Evolutionary conservation across 1,284 basidiomycete genomes (phyloP).

Genomic region (Tilletia walkeri): DNA sequence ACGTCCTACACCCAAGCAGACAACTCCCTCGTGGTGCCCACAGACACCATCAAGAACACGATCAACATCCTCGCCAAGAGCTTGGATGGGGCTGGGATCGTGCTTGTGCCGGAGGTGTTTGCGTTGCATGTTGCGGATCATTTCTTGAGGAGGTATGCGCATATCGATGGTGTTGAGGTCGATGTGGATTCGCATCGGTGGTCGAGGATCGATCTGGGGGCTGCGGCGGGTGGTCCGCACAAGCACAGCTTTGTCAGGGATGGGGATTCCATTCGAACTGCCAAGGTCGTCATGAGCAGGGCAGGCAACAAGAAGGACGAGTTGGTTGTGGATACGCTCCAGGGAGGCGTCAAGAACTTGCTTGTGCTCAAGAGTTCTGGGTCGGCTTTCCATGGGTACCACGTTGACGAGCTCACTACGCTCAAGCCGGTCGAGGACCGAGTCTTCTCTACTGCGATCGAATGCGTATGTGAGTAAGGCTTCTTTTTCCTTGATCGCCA

Average conservation of each 20-base stretch:
- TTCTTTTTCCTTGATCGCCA: conserved; percentile 59
- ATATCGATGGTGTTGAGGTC: conserved; percentile 69
- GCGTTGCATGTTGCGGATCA: conserved; percentile 81
- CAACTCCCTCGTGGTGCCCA: conserved; percentile 48
- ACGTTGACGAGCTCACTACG: conserved; percentile 84
- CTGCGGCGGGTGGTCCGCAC: conserved; percentile 62
- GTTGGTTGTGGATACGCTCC: conserved; percentile 34
- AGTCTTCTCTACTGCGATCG: conserved; percentile 52
- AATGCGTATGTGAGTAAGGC: conserved; percentile 34
- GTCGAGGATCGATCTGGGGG: conserved; percentile 69
- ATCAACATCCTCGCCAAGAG: conserved; percentile 62
- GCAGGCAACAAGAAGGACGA: conserved; percentile 56
- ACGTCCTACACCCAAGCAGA: conserved; percentile 41
- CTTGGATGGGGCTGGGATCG: conserved; percentile 26
- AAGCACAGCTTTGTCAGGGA: conserved; percentile 81
- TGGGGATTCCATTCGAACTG: conserved; percentile 80
- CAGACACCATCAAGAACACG: conserved; percentile 79
- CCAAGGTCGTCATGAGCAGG: conserved; percentile 61
- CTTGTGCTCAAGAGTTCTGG: conserved; percentile 82
- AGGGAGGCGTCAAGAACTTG: conserved; percentile 40
- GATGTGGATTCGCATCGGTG: conserved; percentile 80
- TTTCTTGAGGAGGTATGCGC: conserved; percentile 78
- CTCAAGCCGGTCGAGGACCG: conserved; percentile 58
- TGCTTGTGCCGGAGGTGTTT: conserved; percentile 70
- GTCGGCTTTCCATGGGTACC: conserved; percentile 78